phyloP scores from a whole-genome alignment of 1,284 basidiomycete species.

The Phlebopus sp. region DNA sequence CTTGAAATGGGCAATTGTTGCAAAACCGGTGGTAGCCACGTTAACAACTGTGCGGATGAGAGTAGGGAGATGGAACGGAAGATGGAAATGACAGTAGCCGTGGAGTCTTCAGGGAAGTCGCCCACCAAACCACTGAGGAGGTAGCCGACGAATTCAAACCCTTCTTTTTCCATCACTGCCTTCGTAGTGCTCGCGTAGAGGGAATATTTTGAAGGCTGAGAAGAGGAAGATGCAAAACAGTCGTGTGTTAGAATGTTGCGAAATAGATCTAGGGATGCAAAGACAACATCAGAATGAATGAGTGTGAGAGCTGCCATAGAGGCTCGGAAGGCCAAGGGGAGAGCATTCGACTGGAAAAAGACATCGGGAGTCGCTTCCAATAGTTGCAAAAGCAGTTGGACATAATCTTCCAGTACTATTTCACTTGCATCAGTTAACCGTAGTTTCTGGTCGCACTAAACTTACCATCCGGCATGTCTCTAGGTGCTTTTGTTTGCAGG shows the following conservation, averaged over 20 bases:
- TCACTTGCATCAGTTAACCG: conserved; percentile 2
- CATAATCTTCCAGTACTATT: conserved; percentile 92
- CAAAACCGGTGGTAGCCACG: conserved; percentile 73
- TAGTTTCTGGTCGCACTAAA: not conserved
- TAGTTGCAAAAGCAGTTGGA: conserved; percentile 78
- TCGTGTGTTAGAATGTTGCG: conserved; percentile 73
- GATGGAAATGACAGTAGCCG: conserved; percentile 73
- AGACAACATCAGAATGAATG: conserved; percentile 77
- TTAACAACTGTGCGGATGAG: conserved; percentile 66
- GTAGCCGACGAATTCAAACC: conserved; percentile 68
- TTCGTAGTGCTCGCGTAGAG: conserved; percentile 68
- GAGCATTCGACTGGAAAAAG: conserved; percentile 73
- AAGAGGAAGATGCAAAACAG: conserved; percentile 47
- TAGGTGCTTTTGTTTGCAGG: conserved; percentile 63
- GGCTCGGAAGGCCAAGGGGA: conserved; percentile 74
- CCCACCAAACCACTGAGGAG: conserved; percentile 79
- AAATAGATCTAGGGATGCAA: conserved; percentile 81
- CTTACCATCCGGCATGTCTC: conserved; percentile 81
- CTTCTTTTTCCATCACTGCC: conserved; percentile 70
- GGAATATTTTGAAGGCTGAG: conserved; percentile 60
- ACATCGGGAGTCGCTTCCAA: conserved; percentile 70
- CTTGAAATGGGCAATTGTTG: conserved; percentile 66
- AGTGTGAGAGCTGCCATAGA: conserved; percentile 76
- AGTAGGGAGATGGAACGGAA: conserved; percentile 67
- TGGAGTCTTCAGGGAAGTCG: conserved; percentile 86